Conservation (phyloP, 805 yeast genomes). For the Kodamaea neixiangensis region DNA sequence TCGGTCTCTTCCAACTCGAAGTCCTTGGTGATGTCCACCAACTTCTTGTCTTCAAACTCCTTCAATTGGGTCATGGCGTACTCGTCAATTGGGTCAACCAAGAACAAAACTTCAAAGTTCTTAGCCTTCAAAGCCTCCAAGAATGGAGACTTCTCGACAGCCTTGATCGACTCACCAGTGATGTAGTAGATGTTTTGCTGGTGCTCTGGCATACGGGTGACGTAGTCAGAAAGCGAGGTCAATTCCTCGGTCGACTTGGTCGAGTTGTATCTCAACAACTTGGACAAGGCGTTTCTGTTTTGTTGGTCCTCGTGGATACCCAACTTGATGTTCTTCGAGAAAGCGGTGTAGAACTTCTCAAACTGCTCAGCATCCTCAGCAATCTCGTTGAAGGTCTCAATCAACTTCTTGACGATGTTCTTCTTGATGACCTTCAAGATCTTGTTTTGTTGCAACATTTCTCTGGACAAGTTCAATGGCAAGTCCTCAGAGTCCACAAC, state of each 20-base stretch:
- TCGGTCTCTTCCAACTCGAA: constrained; percentile 98
- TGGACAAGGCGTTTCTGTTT: constrained; percentile 94
- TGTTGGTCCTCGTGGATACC: constrained; percentile 99
- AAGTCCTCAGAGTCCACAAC: constrained; percentile 99
- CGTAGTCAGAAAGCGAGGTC: constrained; percentile 95
- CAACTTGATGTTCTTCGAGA: constrained; percentile 96
- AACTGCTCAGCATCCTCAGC: constrained; percentile 99
- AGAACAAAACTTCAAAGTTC: constrained; percentile 96
- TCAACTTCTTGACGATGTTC: constrained; percentile 97
- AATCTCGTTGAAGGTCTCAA: constrained; percentile 98
- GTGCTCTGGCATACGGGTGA: constrained; percentile 99
- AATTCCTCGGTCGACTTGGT: constrained; percentile 93
- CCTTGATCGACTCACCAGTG: constrained; percentile 98
- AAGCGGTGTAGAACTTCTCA: constrained; percentile 96
- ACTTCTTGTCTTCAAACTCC: constrained; percentile 99
- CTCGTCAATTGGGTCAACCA: constrained; percentile 99
- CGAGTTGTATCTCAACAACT: constrained; percentile 94
- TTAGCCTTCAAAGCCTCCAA: constrained; percentile 97
- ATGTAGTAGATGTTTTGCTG: constrained; percentile 99
- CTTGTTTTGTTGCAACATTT: constrained; percentile 99
- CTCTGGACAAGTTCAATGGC: constrained; percentile 99
- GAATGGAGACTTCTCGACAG: constrained; percentile 99
- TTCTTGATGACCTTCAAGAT: constrained; percentile 98
- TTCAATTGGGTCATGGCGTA: constrained; percentile 99
- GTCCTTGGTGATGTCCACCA: constrained; percentile 98